Evolutionary conservation across 2,329 filamentous ascomycete species (phyloP).

Genomic region (Trichophyton schoenleinii): DNA sequence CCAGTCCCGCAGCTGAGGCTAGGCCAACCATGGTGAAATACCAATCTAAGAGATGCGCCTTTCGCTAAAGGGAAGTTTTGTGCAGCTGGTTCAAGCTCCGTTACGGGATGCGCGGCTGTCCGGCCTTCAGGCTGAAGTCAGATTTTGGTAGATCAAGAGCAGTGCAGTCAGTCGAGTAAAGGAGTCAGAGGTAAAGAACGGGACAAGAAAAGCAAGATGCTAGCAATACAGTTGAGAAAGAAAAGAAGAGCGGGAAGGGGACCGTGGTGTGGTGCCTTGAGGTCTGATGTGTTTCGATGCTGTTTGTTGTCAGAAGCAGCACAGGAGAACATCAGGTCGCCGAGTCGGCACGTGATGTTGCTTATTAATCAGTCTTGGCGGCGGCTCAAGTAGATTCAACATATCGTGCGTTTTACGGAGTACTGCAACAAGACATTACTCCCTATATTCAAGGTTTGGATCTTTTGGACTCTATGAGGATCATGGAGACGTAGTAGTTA

Average conservation of each 20-base stretch:
- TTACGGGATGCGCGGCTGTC: background rate
- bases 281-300: background rate
- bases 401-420: too few relatives aligned
- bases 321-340: too few relatives aligned
- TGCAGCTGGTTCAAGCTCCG: background rate
- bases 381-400: too few relatives aligned
- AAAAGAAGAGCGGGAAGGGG: background rate
- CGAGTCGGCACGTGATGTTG: background rate
- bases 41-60: background rate
- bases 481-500: too few relatives aligned
- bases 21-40: constrained; percentile 65
- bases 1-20: constrained; percentile 83
- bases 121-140: background rate
- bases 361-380: background rate
- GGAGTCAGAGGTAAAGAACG: background rate
- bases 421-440: too few relatives aligned
- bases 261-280: background rate
- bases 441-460: too few relatives aligned
- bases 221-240: constrained; percentile 4
- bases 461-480: too few relatives aligned
- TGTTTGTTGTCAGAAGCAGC: background rate
- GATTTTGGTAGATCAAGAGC: background rate
- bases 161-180: background rate
- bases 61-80: background rate
- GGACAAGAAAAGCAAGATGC: background rate